phyloP scores from a whole-genome alignment of 108 stramenopile species.

The Cyclotella baltica region DNA sequence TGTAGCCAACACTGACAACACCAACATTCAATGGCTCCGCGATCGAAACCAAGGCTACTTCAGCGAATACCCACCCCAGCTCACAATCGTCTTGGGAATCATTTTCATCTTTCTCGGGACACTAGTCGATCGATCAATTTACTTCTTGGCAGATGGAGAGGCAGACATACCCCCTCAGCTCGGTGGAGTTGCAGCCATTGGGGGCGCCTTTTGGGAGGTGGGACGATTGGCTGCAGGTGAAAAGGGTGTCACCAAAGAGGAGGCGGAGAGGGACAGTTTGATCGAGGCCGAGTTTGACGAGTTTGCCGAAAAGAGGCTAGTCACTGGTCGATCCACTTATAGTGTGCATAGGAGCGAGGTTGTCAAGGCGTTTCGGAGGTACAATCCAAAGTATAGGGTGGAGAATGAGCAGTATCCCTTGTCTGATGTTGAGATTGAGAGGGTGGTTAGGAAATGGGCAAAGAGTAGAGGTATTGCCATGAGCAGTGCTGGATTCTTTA shows the following conservation, averaged over 20 bases:
- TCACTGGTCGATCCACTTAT: constrained; percentile 15
- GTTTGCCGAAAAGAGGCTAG: constrained; percentile 72
- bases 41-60: constrained; percentile 88
- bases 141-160: constrained; percentile 76
- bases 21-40: constrained; percentile 60
- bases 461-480: constrained; percentile 63
- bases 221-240: constrained; percentile 74
- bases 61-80: constrained; percentile 58
- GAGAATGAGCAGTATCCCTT: constrained; percentile 68
- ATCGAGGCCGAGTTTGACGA: constrained; percentile 75
- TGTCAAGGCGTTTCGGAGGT: constrained; percentile 81
- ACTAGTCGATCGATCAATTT: constrained; percentile 54
- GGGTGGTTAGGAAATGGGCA: constrained; percentile 68
- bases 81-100: constrained; percentile 56
- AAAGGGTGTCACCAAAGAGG: constrained; percentile 69
- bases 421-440: constrained; percentile 84
- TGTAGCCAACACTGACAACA: no score
- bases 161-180: constrained; percentile 64
- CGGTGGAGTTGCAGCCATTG: constrained; percentile 76
- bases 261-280: constrained; percentile 62
- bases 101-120: constrained; percentile 71
- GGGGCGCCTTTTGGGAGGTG: constrained; percentile 77
- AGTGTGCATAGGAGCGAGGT: constrained; percentile 72
- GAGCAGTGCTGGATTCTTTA: constrained; percentile 81
- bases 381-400: constrained; percentile 81